A percentile compares a stretch with the other conserved stretches of the same genome.
Conservation (phyloP, 768 basidiomycete genomes). For the Hortiboletus campestris region DNA sequence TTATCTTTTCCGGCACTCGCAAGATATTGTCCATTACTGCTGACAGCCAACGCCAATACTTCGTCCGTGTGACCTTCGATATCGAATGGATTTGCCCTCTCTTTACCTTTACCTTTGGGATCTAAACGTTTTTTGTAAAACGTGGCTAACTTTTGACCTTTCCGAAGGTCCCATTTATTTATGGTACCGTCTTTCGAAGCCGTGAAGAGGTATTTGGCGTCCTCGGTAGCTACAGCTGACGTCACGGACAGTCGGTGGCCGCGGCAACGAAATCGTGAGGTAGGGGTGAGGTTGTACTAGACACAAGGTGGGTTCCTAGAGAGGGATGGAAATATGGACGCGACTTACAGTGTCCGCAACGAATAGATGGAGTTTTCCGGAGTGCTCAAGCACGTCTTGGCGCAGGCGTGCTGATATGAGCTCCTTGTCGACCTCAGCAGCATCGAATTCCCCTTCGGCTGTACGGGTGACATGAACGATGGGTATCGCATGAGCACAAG, state of each 20-base stretch:
- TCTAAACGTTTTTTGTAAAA: slow-evolving; percentile 59
- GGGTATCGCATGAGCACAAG: background rate
- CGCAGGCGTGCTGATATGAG: slow-evolving; percentile 87
- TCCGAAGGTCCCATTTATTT: slow-evolving; percentile 75
- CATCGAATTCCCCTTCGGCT: slow-evolving; percentile 91
- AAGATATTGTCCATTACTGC: slow-evolving; percentile 79
- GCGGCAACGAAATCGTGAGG: slow-evolving; percentile 54
- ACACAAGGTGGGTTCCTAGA: background rate
- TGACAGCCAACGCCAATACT: slow-evolving; percentile 79
- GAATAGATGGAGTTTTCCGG: slow-evolving; percentile 83
- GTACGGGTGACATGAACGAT: background rate
- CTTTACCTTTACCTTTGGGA: slow-evolving; percentile 55
- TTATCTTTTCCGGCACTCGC: slow-evolving; percentile 87
- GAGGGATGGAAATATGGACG: background rate
- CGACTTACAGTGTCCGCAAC: slow-evolving; percentile 66
- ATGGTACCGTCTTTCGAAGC: slow-evolving; percentile 90
- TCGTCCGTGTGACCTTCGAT: slow-evolving; percentile 83
- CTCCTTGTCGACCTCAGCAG: slow-evolving; percentile 93
- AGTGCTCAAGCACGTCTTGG: slow-evolving; percentile 87
- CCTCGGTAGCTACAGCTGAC: slow-evolving; percentile 72
- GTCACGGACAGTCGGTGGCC: slow-evolving; percentile 83
- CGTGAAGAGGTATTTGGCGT: slow-evolving; percentile 76
- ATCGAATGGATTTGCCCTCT: slow-evolving; percentile 46
- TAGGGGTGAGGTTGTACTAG: slow-evolving; percentile 55
- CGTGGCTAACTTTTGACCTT: slow-evolving; percentile 56